Percentiles rank a stretch among this genome's conserved stretches.
Conservation (phyloP, 352 stramenopile genomes). For the Pythium dissimile region DNA sequence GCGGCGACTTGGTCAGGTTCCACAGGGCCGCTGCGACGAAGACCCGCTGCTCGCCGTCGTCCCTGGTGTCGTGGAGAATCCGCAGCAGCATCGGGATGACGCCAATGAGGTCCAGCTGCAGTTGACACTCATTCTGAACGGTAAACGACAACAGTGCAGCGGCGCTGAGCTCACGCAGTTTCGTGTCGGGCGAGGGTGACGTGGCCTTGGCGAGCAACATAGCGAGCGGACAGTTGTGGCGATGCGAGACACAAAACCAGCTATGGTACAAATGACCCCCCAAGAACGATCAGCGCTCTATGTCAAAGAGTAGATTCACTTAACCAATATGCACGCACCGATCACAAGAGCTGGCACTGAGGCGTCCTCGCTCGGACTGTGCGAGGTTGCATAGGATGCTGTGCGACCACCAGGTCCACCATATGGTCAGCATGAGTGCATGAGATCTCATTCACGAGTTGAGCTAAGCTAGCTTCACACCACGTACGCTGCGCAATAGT, state of each 20-base stretch:
- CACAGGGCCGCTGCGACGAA: slow-evolving; percentile 55
- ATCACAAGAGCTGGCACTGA: slow-evolving; percentile 63
- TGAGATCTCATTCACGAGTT: too few relatives aligned
- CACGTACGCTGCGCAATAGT: slow-evolving; percentile 3
- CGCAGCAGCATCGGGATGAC: slow-evolving; percentile 42
- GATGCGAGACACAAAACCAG: slow-evolving; percentile 66
- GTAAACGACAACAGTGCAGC: slow-evolving; percentile 63
- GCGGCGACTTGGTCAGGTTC: slow-evolving; percentile 66
- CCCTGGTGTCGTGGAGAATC: slow-evolving; percentile 31
- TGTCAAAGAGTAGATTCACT: too few relatives aligned
- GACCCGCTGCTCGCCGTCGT: slow-evolving; percentile 40
- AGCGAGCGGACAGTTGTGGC: slow-evolving; percentile 63
- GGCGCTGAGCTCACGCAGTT: slow-evolving; percentile 40
- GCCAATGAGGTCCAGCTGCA: slow-evolving; percentile 55
- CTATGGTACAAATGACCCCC: too few relatives aligned
- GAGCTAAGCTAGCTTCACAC: background rate
- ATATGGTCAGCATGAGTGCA: too few relatives aligned
- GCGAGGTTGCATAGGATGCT: slow-evolving; percentile 70
- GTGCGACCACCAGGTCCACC: too few relatives aligned
- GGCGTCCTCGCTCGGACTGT: slow-evolving; percentile 40
- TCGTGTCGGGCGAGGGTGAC: slow-evolving; percentile 14
- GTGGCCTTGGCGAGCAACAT: slow-evolving; percentile 40
- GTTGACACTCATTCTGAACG: slow-evolving; percentile 63
- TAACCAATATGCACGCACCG: too few relatives aligned
- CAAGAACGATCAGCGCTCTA: too few relatives aligned